Conservation (phyloP, 306 rosid species). For the Bauhinia variegata region DNA sequence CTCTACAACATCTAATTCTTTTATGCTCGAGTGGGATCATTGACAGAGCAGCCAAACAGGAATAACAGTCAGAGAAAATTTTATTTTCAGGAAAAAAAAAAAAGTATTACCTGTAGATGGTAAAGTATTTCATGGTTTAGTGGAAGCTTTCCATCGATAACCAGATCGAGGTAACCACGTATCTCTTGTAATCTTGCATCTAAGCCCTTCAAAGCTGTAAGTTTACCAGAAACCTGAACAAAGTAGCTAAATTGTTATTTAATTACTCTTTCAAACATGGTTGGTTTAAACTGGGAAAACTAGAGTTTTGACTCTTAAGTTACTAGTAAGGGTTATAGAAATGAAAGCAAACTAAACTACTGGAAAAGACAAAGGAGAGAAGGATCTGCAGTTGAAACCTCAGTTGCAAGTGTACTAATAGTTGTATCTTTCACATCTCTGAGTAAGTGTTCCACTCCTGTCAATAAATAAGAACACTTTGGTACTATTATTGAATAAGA, state of each 20-base stretch:
- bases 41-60: no score
- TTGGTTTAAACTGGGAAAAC: neutral
- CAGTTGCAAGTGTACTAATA: constrained; percentile 71
- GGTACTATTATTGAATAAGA: neutral
- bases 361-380: neutral
- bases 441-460: constrained; percentile 53
- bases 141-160: constrained; percentile 77
- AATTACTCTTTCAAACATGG: no score
- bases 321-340: neutral
- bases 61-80: no score
- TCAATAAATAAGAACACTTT: no score
- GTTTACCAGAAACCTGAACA: constrained; percentile 69
- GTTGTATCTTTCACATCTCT: constrained; percentile 78
- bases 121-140: constrained; percentile 89
- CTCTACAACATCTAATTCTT: no score
- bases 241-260: neutral
- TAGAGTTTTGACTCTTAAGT: neutral
- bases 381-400: constrained; percentile 35
- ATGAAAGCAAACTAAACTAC: neutral
- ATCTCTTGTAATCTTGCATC: constrained; percentile 87
- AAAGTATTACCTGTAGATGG: constrained; percentile 67
- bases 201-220: constrained; percentile 90
- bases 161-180: constrained; percentile 83
- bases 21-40: no score
- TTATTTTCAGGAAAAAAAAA: no score